phyloP scores from a whole-genome alignment of 2,329 filamentous ascomycete genomes.

The Arachnopeziza araneosa region DNA sequence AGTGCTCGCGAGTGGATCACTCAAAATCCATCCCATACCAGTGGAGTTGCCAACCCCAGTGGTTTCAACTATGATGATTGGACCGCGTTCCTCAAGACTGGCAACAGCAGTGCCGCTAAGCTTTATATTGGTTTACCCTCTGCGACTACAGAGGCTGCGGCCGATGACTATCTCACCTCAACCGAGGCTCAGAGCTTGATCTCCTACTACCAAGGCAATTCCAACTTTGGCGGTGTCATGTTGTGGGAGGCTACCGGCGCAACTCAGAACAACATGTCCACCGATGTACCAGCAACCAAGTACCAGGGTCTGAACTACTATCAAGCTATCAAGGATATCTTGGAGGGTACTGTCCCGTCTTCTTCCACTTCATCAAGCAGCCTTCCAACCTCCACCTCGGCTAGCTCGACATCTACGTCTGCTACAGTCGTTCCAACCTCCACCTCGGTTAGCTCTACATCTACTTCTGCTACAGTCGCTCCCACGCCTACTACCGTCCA shows the following conservation, averaged over 20 bases:
- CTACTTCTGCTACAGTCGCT: neutral
- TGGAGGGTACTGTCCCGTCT: slow-evolving; percentile 7
- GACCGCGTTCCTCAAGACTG: slow-evolving; percentile 14
- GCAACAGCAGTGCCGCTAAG: slow-evolving; percentile 23
- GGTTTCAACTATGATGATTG: slow-evolving; percentile 26
- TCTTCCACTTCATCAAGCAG: neutral
- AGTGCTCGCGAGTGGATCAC: slow-evolving; percentile 22
- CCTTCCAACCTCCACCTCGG: neutral
- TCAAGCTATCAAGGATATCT: slow-evolving; percentile 16
- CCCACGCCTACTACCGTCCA: slow-evolving; percentile 1
- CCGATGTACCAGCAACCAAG: slow-evolving; percentile 1
- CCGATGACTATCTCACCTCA: slow-evolving; percentile 20
- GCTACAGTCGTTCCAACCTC: too few relatives aligned
- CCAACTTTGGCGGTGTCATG: slow-evolving; percentile 32
- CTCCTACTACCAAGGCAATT: slow-evolving; percentile 12
- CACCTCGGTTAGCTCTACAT: neutral
- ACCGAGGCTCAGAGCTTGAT: slow-evolving; percentile 23
- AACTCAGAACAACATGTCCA: slow-evolving; percentile 10
- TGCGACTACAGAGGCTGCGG: slow-evolving; percentile 4
- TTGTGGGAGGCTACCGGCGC: slow-evolving; percentile 28
- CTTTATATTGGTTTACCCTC: slow-evolving; percentile 29
- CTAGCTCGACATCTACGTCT: neutral
- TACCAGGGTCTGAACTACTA: slow-evolving; percentile 2
- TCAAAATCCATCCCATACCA: neutral
- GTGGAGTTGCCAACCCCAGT: neutral